phyloP scores from a whole-genome alignment of 495 filamentous ascomycete species.

The Aspergillus coremiiformis region DNA sequence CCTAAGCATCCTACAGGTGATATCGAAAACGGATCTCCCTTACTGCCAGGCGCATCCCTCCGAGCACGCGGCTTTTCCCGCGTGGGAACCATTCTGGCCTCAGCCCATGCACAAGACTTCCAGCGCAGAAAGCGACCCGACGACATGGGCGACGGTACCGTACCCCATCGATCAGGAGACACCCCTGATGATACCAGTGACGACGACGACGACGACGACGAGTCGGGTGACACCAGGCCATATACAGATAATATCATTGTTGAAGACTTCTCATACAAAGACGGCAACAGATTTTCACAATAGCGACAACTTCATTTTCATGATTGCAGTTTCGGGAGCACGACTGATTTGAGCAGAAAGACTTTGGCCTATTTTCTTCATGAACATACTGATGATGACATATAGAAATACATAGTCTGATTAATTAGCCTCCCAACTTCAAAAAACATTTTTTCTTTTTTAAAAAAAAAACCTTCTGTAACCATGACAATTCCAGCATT shows the following conservation, averaged over 20 bases:
- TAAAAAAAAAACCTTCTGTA: background rate
- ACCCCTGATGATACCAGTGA: slow-evolving; percentile 29
- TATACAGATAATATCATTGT: slow-evolving; percentile 15
- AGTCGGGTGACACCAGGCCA: slow-evolving; percentile 3
- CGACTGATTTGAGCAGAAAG: background rate
- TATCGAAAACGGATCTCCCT: slow-evolving; percentile 26
- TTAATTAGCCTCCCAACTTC: no score
- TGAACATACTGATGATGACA: background rate
- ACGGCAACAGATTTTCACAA: background rate
- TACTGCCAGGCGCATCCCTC: slow-evolving; percentile 23
- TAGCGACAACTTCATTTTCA: background rate
- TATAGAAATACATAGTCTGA: background rate
- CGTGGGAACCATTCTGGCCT: slow-evolving; percentile 54
- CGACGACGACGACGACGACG: slow-evolving; percentile 33
- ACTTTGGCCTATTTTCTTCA: background rate
- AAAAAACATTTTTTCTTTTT: no score
- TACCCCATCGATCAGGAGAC: slow-evolving; percentile 13
- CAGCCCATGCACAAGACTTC: slow-evolving; percentile 83
- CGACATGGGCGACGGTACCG: slow-evolving; percentile 18
- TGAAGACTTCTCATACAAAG: slow-evolving; percentile 11
- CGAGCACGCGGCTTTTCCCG: slow-evolving; percentile 35
- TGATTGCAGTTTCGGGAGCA: background rate
- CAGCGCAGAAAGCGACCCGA: slow-evolving; percentile 58
- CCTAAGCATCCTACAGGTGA: slow-evolving; percentile 22
- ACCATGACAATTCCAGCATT: background rate